phyloP scores from a whole-genome alignment of 2,329 filamentous ascomycete genomes.

The Penicillium frequentans region DNA sequence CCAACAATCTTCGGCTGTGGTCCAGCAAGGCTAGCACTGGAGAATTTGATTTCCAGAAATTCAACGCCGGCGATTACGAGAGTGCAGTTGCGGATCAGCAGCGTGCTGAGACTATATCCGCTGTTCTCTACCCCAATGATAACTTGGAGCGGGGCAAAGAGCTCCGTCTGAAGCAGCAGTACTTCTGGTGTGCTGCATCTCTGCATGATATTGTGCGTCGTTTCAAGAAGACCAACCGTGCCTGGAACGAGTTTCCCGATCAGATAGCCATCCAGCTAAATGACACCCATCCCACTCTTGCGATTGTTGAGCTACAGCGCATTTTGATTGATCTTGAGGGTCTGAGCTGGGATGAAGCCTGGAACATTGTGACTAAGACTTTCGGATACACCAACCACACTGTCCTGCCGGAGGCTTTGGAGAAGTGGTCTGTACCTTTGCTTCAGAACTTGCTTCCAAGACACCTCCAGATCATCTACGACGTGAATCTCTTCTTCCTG shows the following conservation, averaged over 20 bases:
- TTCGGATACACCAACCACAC: slow-evolving; percentile 99
- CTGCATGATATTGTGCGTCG: slow-evolving; percentile 93
- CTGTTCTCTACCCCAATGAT: slow-evolving; percentile 95
- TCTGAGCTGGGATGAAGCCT: slow-evolving; percentile 89
- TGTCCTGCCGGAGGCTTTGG: slow-evolving; percentile 90
- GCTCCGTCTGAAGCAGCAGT: slow-evolving; percentile 96
- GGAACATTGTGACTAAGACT: slow-evolving; percentile 73
- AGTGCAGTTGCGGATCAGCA: slow-evolving; percentile 98
- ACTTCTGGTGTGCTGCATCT: slow-evolving; percentile 99
- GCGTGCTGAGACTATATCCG: slow-evolving; percentile 97
- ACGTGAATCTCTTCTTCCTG: slow-evolving; percentile 94
- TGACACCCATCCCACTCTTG: slow-evolving; percentile 94
- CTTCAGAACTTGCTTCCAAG: slow-evolving; percentile 90
- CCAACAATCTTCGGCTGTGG: slow-evolving; percentile 96
- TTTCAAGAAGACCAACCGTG: slow-evolving; percentile 94
- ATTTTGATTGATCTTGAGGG: slow-evolving; percentile 88
- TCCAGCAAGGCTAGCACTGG: slow-evolving; percentile 95
- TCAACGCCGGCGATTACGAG: slow-evolving; percentile 98
- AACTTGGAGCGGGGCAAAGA: slow-evolving; percentile 96
- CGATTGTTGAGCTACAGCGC: slow-evolving; percentile 92
- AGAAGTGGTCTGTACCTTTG: slow-evolving; percentile 96
- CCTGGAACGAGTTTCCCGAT: slow-evolving; percentile 89
- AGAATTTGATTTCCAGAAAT: slow-evolving; percentile 99
- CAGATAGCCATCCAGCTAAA: slow-evolving; percentile 98
- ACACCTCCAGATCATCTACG: slow-evolving; percentile 95